Base-by-base conservation (phyloP, 257 asterid species). In the Solanum virginianum region DNA sequence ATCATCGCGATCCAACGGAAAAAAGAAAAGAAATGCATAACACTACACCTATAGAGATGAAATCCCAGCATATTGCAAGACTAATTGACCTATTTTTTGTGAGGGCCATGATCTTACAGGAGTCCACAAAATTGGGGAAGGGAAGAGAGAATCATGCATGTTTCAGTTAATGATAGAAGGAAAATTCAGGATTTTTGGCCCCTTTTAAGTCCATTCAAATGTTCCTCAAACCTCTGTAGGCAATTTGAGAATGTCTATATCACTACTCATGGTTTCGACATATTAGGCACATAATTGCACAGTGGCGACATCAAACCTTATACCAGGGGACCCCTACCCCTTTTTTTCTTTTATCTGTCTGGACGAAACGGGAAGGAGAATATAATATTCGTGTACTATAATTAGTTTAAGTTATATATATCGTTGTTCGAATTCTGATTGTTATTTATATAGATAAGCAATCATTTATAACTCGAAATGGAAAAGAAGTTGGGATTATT, bases 241-340 rank as follows among this genome's bases (percentile, higher is more conserved):
- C 39, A 51, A 54, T 72, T 84, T 81, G 66, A 87, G 69, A 17
- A 92, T 92, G 97, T 89, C 90, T 54, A 93, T 93, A 91, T 89
- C 84, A 80, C 87, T 82, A 68, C 92, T 84, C 97, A 94, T 89
- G 45, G 24, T 91, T 85, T 88, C 93, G 85, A 86, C 95, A 89
- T 85, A 65, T 51, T 83, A 83, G 29, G 26, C 60, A 63, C 65
- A 70, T 70, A 70, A 77, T 51, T 77, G 24, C 5, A 53, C 29
- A 20, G 9, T 70, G 54, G 24, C 54, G 26, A 39, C 82, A 41
- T 41, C 54, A 70, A 41, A 70, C 54, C 54, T 5, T 39, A 36
- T 69, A 39, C 79, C 4, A 39, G 16, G 22, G 80, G 53, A 10
- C 54, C 69, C 79, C 54, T 53, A 39, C 29, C 54, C 54, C 54